These are phyloP conservation scores for Chrysosporium queenslandicum DNA, from an alignment of 2,329 filamentous ascomycete genomes.

Conservation along the genomic window DNA sequence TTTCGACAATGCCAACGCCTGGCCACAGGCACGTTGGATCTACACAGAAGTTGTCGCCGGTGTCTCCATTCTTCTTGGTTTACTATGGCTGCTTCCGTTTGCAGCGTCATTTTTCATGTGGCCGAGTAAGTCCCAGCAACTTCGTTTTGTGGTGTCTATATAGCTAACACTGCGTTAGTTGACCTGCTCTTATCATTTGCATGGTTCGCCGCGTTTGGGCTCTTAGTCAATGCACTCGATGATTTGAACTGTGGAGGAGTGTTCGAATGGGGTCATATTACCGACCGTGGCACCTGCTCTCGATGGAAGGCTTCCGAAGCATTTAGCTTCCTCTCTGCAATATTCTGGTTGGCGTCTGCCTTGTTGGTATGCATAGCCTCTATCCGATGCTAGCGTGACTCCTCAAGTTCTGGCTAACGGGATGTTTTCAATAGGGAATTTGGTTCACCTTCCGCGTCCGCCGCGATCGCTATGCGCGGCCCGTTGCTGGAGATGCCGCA, in stretches of 20 bases:
- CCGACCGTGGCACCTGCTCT: constrained; percentile 46
- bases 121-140: constrained; percentile 37
- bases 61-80: constrained; percentile 56
- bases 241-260: constrained; percentile 45
- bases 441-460: constrained; percentile 18
- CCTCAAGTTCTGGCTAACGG: neutral
- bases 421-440: constrained; percentile 13
- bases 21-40: constrained; percentile 57
- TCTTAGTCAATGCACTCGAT: constrained; percentile 51
- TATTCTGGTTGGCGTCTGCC: constrained; percentile 59
- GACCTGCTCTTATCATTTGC: constrained; percentile 59
- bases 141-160: neutral
- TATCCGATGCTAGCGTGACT: neutral
- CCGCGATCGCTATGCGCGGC: constrained; percentile 4
- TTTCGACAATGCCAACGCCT: constrained; percentile 39
- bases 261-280: constrained; percentile 52
- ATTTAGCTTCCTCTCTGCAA: constrained; percentile 60
- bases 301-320: constrained; percentile 62
- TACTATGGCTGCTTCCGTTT: constrained; percentile 66
- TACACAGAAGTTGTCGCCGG: constrained; percentile 64
- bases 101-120: constrained; percentile 57
- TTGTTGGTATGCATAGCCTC: constrained; percentile 37
- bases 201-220: constrained; percentile 61
- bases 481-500: constrained; percentile 15
- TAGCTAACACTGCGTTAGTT: constrained; percentile 27